A percentile compares a stretch with the other conserved stretches of the same genome.
Evolutionary conservation across 129 eudicot species (phyloP).

Genomic region (Daucus carota): DNA sequence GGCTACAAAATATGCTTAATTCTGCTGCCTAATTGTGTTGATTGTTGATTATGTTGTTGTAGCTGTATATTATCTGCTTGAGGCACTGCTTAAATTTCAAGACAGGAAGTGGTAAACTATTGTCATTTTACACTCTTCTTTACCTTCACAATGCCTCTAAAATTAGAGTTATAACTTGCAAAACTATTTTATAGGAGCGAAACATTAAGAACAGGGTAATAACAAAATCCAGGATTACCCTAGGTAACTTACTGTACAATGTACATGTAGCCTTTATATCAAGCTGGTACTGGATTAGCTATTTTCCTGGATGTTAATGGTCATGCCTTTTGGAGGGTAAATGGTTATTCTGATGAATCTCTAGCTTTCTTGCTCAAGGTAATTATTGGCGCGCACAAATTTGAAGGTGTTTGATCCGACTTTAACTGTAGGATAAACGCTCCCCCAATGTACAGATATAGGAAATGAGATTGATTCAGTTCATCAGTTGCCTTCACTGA

Average conservation of each 20-base stretch:
- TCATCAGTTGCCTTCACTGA: slow-evolving; percentile 29
- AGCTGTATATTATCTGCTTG: no score
- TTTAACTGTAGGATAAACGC: not conserved
- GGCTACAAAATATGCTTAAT: no score
- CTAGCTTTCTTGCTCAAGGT: slow-evolving; percentile 53
- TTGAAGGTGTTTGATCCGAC: not conserved
- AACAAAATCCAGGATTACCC: no score
- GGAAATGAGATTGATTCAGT: slow-evolving; percentile 36
- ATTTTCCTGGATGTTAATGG: slow-evolving; percentile 39
- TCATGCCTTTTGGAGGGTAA: slow-evolving; percentile 57
- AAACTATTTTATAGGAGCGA: no score
- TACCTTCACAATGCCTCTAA: no score
- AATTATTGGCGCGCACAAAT: slow-evolving; percentile 1
- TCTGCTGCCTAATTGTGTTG: no score
- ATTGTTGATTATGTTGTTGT: no score
- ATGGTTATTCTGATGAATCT: slow-evolving; percentile 32
- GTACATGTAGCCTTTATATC: slow-evolving; percentile 35
- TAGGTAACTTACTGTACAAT: not conserved
- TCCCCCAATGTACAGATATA: slow-evolving; percentile 28
- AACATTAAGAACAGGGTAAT: no score
- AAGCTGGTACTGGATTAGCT: slow-evolving; percentile 10
- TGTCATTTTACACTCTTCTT: no score
- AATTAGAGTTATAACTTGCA: no score
- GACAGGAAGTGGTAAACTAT: no score
- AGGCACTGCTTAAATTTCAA: no score